phyloP scores from a whole-genome alignment of 2,329 filamentous ascomycete genomes.

The Fusarium bactridioides region DNA sequence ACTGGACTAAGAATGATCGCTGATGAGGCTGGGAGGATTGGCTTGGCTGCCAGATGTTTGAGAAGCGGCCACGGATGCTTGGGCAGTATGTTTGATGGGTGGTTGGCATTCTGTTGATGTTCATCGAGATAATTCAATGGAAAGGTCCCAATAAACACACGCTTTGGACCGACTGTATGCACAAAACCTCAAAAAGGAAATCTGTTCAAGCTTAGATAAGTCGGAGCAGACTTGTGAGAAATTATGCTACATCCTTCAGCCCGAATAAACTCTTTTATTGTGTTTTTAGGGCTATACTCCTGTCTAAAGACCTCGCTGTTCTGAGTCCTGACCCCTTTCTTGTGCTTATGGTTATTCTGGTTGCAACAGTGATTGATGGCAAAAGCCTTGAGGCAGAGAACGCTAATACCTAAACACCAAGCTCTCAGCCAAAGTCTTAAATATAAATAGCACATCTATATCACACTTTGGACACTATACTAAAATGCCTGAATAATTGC shows the following conservation, averaged over 20 bases:
- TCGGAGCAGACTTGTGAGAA: fast-evolving
- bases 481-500: too few species aligned
- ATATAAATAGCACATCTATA: fast-evolving
- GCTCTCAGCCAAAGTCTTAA: too few species aligned
- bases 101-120: too few species aligned
- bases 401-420: too few species aligned
- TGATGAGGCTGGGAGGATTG: not conserved
- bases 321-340: not conserved
- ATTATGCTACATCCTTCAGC: not conserved
- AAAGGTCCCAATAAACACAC: not conserved
- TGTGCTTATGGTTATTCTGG: too few species aligned
- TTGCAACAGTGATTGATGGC: too few species aligned
- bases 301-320: not conserved
- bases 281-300: fast-evolving
- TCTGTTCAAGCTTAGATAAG: not conserved
- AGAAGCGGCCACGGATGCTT: too few species aligned
- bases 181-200: not conserved
- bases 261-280: not conserved
- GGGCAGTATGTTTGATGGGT: fast-evolving
- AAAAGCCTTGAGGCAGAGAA: too few species aligned
- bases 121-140: too few species aligned
- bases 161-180: not conserved
- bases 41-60: too few species aligned
- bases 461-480: too few species aligned
- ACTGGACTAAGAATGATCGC: fast-evolving